Base-by-base conservation (phyloP, 2,329 filamentous ascomycete genomes). In the Neopestalotiopsis rosae region DNA sequence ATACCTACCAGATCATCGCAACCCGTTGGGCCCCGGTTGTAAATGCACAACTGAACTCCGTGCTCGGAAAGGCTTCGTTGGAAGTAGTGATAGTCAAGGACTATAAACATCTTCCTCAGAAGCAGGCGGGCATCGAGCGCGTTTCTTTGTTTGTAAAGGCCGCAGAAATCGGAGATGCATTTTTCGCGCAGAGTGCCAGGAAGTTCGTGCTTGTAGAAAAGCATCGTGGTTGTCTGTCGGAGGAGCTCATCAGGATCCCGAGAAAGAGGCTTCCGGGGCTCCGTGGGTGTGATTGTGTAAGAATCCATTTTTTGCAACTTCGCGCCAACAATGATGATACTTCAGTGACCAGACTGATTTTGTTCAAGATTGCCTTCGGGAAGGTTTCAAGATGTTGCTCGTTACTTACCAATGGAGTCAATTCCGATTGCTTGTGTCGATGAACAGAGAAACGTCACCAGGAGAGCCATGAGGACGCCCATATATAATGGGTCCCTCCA, bases 181-280 rank as follows among this genome's bases (percentile, higher is more conserved):
- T 20, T 10, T 2, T 34, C 20, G 30, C 59, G n/a, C 14, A 62
- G 14, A 1, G 57, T 28, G 14, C 57, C 14, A 56, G 49, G 14
- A 6, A 56, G 17, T 20, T 24, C 57, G 10, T 7, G 10, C 17
- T 17, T 62, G 4, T 30, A 13, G 2, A n/a, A 30, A 62, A 40
- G 14, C 13, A 14, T n/a, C n/a, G 32, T 38, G 17, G 34, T 30
- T 12, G 59, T 34, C 32, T n/a, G 32, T 13, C 32, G 28, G 9
- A 62, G 28, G 32, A 62, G 59, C 30, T 62, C 59, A 9, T 62
- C 14, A n/a, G 59, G 59, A 20, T 62, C 59, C 30, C 34, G 32
- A 4, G 57, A 30, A 13, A 28, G 34, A 38, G 34, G 34, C 34
- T 38, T 38, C 10, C 34, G 20, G 12, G 28, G 57, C 57, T 30